Conservation (phyloP, 306 rosid species). For the Cucurbita maxima region DNA sequence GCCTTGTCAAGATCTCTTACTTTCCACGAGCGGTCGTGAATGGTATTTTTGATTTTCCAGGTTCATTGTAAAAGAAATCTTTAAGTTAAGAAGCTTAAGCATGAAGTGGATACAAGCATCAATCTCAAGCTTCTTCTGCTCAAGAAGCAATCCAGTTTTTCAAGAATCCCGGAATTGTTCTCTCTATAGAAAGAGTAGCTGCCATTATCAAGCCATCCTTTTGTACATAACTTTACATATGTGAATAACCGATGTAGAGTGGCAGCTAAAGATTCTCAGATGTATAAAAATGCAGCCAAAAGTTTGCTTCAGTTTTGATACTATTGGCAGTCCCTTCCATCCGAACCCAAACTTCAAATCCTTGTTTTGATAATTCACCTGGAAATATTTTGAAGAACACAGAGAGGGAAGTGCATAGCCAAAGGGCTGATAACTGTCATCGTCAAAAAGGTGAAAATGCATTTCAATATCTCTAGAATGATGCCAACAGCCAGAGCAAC, state of each 20-base stretch:
- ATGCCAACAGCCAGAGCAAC: not conserved
- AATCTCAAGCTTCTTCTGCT: constrained; percentile 1
- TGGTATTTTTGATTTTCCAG: not conserved
- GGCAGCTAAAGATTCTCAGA: constrained; percentile 21
- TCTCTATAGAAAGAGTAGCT: constrained; percentile 20
- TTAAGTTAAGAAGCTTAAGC: not conserved
- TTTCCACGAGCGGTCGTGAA: constrained; percentile 56
- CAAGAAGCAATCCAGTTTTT: constrained; percentile 2
- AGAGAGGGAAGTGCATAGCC: not conserved
- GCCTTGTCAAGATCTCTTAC: constrained; percentile 73
- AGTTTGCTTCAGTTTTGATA: not conserved
- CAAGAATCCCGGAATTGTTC: constrained; percentile 29
- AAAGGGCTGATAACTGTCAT: not conserved
- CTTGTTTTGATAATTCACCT: not conserved
- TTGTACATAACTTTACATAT: constrained; percentile 34
- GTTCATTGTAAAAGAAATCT: not conserved
- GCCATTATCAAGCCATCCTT: constrained; percentile 18
- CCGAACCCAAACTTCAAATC: not conserved
- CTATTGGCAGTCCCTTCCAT: not conserved
- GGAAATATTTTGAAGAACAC: not conserved
- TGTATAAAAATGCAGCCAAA: constrained; percentile 12
- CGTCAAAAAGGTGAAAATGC: not conserved
- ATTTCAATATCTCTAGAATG: not conserved
- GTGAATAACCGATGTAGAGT: constrained; percentile 30
- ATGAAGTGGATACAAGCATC: constrained; percentile 6